Conservation (phyloP, 2,329 filamentous ascomycete species). For the Hypoxylon sp. region DNA sequence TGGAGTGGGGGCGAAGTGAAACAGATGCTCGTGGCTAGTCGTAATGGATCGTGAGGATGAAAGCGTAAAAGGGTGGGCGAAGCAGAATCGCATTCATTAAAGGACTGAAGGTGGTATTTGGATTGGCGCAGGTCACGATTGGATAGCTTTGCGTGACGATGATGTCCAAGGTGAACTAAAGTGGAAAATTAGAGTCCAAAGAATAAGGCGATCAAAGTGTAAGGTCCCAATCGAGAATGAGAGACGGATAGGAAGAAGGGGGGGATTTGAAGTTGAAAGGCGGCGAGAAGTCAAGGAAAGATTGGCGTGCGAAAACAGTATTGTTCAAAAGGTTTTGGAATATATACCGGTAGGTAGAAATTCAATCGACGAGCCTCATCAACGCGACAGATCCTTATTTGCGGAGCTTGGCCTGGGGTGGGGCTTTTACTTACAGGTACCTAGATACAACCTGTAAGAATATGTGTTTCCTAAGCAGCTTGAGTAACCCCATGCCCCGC, state of each 20-base stretch:
- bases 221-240: slow-evolving; percentile 28
- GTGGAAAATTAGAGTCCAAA: slow-evolving; percentile 31
- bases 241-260: slow-evolving; percentile 10
- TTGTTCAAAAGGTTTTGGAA: background rate
- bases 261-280: background rate
- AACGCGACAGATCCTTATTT: slow-evolving; percentile 5
- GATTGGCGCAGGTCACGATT: slow-evolving; percentile 19
- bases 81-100: slow-evolving; percentile 26
- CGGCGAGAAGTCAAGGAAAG: slow-evolving; percentile 5
- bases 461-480: too few relatives aligned
- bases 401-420: slow-evolving; percentile 2
- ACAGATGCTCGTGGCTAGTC: slow-evolving; percentile 27
- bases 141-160: background rate
- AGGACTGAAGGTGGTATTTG: slow-evolving; percentile 18
- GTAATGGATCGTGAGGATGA: slow-evolving; percentile 32
- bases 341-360: background rate
- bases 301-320: slow-evolving; percentile 1
- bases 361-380: slow-evolving; percentile 25
- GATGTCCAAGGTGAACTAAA: slow-evolving; percentile 16
- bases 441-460: too few relatives aligned
- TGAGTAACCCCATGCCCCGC: background rate
- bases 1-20: slow-evolving; percentile 1
- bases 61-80: slow-evolving; percentile 24
- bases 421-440: background rate
- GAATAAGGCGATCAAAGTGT: slow-evolving; percentile 25